These are phyloP conservation scores for Talaromyces marneffei DNA, from an alignment of 2,329 filamentous ascomycete species.

Conservation along the genomic window DNA sequence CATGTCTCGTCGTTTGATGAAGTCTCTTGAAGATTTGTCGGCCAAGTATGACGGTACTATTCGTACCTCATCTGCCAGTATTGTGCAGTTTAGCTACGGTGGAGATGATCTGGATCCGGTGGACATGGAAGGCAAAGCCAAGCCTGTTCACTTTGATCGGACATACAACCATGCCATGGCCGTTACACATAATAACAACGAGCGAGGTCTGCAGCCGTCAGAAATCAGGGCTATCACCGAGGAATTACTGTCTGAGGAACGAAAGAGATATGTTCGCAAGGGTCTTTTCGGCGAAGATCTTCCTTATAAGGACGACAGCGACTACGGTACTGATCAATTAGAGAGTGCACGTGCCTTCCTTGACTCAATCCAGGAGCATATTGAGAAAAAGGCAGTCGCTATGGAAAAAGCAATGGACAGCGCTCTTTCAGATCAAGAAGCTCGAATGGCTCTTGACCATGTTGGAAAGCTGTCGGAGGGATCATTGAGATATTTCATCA, in stretches of 20 bases:
- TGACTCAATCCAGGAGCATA: conserved; percentile 67
- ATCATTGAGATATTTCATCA: conserved; percentile 71
- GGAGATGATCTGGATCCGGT: conserved; percentile 93
- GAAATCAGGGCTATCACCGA: conserved; percentile 67
- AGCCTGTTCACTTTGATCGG: conserved; percentile 84
- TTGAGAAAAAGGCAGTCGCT: conserved; percentile 58
- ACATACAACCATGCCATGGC: conserved; percentile 78
- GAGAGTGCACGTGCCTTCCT: conserved; percentile 82
- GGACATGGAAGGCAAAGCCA: conserved; percentile 93
- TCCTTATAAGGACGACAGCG: conserved; percentile 62
- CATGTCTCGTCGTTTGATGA: conserved; percentile 98
- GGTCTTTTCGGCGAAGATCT: conserved; percentile 59
- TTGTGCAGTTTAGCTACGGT: conserved; percentile 97
- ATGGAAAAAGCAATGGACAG: conserved; percentile 43
- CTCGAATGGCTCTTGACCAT: conserved; percentile 50
- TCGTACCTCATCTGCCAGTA: conserved; percentile 76
- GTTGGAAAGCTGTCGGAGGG: conserved; percentile 76
- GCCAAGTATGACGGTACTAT: conserved; percentile 93
- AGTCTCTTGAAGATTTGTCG: conserved; percentile 90
- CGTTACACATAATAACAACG: conserved; percentile 72
- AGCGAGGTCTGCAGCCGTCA: conserved; percentile 64
- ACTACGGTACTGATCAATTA: conserved; percentile 65
- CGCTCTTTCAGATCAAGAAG: conserved; percentile 24
- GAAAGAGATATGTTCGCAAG: conserved; percentile 57
- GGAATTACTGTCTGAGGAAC: conserved; percentile 61